A percentile compares a stretch with the other conserved stretches of the same genome.
Evolutionary conservation across 306 rosid genomes (phyloP).

Genomic region (Parietaria judaica): DNA sequence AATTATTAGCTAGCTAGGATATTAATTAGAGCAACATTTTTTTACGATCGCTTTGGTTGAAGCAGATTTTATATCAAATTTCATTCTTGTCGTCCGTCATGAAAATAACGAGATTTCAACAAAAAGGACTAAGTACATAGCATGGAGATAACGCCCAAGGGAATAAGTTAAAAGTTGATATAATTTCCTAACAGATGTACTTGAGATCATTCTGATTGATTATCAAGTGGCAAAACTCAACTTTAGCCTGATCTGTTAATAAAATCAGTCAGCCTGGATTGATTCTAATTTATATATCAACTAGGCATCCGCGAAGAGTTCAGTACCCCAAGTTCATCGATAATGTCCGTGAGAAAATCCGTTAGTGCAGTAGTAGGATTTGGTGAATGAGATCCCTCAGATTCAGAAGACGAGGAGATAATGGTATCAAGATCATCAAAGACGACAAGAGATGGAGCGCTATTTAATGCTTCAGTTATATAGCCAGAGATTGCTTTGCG

Average conservation of each 20-base stretch:
- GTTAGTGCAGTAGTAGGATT: slow-evolving; percentile 51
- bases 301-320: slow-evolving; percentile 5
- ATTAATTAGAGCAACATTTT: not conserved
- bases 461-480: slow-evolving; percentile 71
- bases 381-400: slow-evolving; percentile 68
- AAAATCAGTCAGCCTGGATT: slow-evolving; percentile 3
- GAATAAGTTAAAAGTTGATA: too few relatives aligned
- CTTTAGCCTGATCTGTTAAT: not conserved
- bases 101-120: too few relatives aligned
- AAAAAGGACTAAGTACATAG: too few relatives aligned
- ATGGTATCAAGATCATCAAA: slow-evolving; percentile 86
- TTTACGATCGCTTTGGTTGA: not conserved
- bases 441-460: slow-evolving; percentile 85
- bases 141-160: too few relatives aligned
- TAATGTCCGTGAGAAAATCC: slow-evolving; percentile 60
- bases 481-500: slow-evolving; percentile 58
- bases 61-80: too few relatives aligned
- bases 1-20: slow-evolving; percentile 8
- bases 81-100: too few relatives aligned
- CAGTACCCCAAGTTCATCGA: slow-evolving; percentile 86
- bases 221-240: too few relatives aligned
- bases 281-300: slow-evolving; percentile 8
- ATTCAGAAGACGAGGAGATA: slow-evolving; percentile 52
- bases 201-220: too few relatives aligned
- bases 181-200: too few relatives aligned